Base-by-base conservation (phyloP, 2,329 filamentous ascomycete genomes). In the Colletotrichum musicola region DNA sequence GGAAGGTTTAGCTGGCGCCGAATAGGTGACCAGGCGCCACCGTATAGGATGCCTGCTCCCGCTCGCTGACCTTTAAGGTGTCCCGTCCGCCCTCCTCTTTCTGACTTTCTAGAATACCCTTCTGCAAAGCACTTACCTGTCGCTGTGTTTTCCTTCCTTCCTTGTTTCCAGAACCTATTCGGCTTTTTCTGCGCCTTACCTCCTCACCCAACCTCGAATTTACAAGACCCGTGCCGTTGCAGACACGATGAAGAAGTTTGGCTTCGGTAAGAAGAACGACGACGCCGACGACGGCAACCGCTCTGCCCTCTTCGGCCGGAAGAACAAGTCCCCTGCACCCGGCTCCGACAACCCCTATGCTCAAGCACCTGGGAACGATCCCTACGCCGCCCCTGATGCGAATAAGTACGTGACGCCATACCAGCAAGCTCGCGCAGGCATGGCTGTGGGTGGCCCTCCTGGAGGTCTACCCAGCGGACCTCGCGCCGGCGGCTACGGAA, bases 301-400 rank as follows among this genome's bases (percentile, higher is more conserved):
- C 64, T 80, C 80, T 72, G 84, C 86, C 53, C 82, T 88, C 59
- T 88, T 89, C 73, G 81, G 85, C 72, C 81, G 82, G 71, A 88
- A 87, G 81, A 88, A 86, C 75, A 78, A 82, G 46, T 81, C 83
- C 6, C 80, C 82, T 62, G 80, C 81, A n/a, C 75, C 80, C 30
- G 74, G 79, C 47, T 78, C 80, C 56, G 83, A 84, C 42, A 90
- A 90, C 73, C 88, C 89, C 6, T 90, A 91, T 73, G 87, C 88
- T 60, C 83, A 88, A 76, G 81, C 84, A 61, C 78, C 77, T 35
- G 71, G 76, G 62, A 79, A 78, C 71, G 88, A 89, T 70, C 86
- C 87, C 27, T 89, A 88, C 73, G 83, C 85, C 70, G 68, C 62
- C 35, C 84, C 81, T 68, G 83, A 82, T 60, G 78, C 83, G 74